Evolutionary conservation across 2,329 filamentous ascomycete genomes (phyloP).

Genomic region (Penicillium sp.): DNA sequence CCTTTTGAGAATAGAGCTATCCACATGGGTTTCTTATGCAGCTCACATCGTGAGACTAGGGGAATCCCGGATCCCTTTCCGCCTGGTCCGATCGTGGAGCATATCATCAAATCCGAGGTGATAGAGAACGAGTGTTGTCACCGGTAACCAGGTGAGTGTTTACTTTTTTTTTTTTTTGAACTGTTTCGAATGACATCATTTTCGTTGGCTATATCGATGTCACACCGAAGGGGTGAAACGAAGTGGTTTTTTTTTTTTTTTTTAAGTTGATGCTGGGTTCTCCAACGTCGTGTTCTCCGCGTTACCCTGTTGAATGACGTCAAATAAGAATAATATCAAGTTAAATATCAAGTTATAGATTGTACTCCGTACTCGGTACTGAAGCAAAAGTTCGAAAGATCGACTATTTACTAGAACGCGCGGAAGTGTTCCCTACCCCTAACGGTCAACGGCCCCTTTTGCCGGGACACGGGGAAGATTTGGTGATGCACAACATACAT

Average conservation of each 20-base stretch:
- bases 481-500: constrained; percentile 22
- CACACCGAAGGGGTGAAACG: background rate
- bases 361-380: background rate
- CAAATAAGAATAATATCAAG: background rate
- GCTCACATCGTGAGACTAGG: background rate
- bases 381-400: too few relatives aligned
- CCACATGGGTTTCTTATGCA: background rate
- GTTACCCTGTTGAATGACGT: constrained; percentile 1
- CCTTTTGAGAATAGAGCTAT: background rate
- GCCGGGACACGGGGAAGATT: constrained; percentile 13
- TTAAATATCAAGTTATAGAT: background rate
- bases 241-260: background rate
- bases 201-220: background rate
- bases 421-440: constrained; percentile 1
- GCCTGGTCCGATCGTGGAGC: constrained; percentile 3
- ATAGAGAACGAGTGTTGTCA: background rate
- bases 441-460: constrained; percentile 21
- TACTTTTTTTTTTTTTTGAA: background rate
- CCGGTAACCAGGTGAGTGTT: background rate
- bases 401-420: background rate
- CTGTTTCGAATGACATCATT: background rate
- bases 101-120: background rate
- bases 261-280: background rate
- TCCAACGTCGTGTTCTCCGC: background rate
- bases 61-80: constrained; percentile 5